phyloP scores from a whole-genome alignment of 805 yeast genomes.

The Ogataea minuta region DNA sequence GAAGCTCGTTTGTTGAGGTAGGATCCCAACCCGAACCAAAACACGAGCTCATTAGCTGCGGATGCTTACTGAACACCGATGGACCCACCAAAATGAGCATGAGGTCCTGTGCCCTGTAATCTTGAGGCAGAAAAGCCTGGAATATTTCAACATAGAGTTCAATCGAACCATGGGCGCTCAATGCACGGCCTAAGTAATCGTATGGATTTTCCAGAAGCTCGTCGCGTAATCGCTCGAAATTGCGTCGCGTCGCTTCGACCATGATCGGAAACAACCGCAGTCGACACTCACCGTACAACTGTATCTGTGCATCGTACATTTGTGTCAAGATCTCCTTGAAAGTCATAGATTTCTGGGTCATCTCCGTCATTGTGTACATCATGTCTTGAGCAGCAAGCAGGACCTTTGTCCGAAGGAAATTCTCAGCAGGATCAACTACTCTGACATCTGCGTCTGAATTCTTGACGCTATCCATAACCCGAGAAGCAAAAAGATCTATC shows the following conservation, averaged over 20 bases:
- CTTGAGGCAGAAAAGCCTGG: neutral
- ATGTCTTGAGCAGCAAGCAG: constrained; percentile 12
- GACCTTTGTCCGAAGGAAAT: constrained; percentile 8
- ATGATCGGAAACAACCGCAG: constrained; percentile 3
- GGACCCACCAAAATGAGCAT: constrained; percentile 2
- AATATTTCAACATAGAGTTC: constrained; percentile 4
- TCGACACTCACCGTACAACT: constrained; percentile 1
- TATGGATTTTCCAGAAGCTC: neutral
- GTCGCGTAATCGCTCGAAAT: neutral
- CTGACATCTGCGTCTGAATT: constrained; percentile 5
- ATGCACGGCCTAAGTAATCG: constrained; percentile 1
- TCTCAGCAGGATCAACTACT: constrained; percentile 15
- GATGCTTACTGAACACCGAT: constrained; percentile 4
- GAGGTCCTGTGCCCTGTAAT: neutral
- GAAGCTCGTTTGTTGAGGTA: neutral
- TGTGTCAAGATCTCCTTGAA: constrained; percentile 5
- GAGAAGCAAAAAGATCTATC: constrained; percentile 8
- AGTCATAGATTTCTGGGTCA: neutral
- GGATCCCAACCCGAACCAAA: constrained; percentile 4
- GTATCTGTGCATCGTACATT: constrained; percentile 3
- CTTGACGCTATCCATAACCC: constrained; percentile 9
- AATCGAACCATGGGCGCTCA: neutral
- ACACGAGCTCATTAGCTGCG: constrained; percentile 1
- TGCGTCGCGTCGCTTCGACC: constrained; percentile 1
- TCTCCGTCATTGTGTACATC: neutral